These are phyloP conservation scores for Arthrobotrys iridis DNA, from an alignment of 2,329 filamentous ascomycete species.

Conservation along the genomic window DNA sequence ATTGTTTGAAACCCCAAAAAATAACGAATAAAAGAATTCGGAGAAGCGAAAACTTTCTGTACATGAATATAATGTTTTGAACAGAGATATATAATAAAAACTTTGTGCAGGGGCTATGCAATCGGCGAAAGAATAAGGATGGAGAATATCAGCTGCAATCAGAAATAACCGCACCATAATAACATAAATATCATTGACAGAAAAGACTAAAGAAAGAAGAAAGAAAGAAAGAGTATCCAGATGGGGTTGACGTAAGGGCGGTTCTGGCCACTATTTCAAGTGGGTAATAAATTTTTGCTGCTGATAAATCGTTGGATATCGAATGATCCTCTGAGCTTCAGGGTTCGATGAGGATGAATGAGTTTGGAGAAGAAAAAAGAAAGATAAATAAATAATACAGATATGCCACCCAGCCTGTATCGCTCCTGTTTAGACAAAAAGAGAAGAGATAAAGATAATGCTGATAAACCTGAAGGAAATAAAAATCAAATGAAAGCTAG, in stretches of 20 bases:
- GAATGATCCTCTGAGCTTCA: neutral
- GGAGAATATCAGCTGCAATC: constrained; percentile 38
- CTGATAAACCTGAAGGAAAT: neutral
- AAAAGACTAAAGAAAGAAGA: neutral
- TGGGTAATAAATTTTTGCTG: neutral
- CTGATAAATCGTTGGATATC: neutral
- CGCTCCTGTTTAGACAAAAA: constrained; percentile 6
- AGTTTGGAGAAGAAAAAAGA: neutral
- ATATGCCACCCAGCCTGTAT: constrained; percentile 19
- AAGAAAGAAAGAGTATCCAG: neutral
- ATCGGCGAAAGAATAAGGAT: constrained; percentile 9
- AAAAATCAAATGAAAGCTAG: too few species aligned
- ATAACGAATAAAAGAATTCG: too few species aligned
- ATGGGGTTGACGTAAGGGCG: neutral
- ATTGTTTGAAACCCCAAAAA: constrained; percentile 21
- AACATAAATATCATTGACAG: constrained; percentile 49
- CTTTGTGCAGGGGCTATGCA: constrained; percentile 21
- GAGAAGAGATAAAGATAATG: neutral
- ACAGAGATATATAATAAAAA: constrained; percentile 19
- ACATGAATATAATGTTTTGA: constrained; percentile 43
- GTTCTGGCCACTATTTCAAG: neutral
- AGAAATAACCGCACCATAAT: constrained; percentile 53
- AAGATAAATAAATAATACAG: constrained; percentile 2
- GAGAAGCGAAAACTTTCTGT: constrained; percentile 48
- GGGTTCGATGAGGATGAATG: neutral